Evolutionary conservation across 768 basidiomycete genomes (phyloP).

Genomic region (Lactifluus hygrophoroides): DNA sequence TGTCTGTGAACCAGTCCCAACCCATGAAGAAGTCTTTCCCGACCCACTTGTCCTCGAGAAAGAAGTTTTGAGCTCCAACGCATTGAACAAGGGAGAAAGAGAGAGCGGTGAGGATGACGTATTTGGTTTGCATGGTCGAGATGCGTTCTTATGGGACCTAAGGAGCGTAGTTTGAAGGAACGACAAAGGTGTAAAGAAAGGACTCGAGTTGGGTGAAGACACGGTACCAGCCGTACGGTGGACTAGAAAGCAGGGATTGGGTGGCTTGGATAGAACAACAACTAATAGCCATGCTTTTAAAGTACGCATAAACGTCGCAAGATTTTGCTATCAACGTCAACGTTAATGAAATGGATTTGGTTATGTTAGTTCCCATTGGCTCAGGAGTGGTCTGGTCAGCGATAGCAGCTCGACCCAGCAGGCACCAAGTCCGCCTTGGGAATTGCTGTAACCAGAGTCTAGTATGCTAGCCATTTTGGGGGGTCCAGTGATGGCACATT

Average conservation of each 20-base stretch:
- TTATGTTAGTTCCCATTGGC: too few relatives aligned
- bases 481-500: neutral
- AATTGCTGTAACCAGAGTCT: neutral
- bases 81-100: neutral
- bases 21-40: conserved; percentile 37
- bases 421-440: neutral
- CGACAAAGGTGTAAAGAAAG: conserved; percentile 23
- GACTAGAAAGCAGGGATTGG: neutral
- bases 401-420: neutral
- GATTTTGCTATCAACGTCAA: neutral
- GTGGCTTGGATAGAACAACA: neutral
- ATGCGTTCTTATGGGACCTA: conserved; percentile 12
- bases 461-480: neutral
- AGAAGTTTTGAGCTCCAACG: neutral
- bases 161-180: conserved; percentile 17
- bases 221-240: conserved; percentile 1
- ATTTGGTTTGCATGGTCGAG: conserved; percentile 29
- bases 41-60: conserved; percentile 18
- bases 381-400: neutral
- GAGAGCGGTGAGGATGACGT: conserved; percentile 19
- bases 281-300: neutral
- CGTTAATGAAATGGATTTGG: too few relatives aligned
- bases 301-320: neutral
- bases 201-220: conserved; percentile 20
- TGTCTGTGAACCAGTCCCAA: conserved; percentile 41